A percentile compares a stretch with the other conserved stretches of the same genome.
Conservation (phyloP, 179 eudicot genomes). For the Corrigiola litoralis region DNA sequence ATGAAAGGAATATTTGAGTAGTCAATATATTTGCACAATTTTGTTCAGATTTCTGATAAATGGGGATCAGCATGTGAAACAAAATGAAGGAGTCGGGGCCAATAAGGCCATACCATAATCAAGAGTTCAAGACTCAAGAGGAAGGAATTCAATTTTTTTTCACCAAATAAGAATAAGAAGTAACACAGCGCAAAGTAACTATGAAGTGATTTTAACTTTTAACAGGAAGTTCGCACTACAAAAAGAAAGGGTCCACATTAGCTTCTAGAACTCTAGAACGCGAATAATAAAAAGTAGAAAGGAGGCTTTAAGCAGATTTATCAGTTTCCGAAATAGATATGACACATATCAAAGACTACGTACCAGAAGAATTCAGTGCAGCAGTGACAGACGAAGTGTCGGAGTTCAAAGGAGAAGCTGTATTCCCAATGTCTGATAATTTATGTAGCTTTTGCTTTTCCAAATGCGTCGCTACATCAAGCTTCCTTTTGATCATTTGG, state of each 20-base stretch:
- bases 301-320: background rate
- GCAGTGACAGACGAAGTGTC: constrained; percentile 34
- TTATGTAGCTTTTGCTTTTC: constrained; percentile 41
- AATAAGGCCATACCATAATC: too few relatives aligned
- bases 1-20: too few relatives aligned
- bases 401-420: constrained; percentile 19
- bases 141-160: too few relatives aligned
- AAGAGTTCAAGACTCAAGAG: too few relatives aligned
- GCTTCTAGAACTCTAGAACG: background rate
- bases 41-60: too few relatives aligned
- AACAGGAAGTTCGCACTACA: background rate
- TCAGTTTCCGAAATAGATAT: background rate
- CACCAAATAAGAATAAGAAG: too few relatives aligned
- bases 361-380: constrained; percentile 47
- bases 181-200: too few relatives aligned
- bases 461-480: constrained; percentile 35
- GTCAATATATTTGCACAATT: too few relatives aligned
- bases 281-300: background rate
- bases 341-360: background rate
- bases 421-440: constrained; percentile 29
- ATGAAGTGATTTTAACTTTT: too few relatives aligned
- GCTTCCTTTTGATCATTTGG: constrained; percentile 44
- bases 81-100: too few relatives aligned
- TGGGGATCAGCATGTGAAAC: too few relatives aligned
- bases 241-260: background rate